These are phyloP conservation scores for Ceratobasidium sp. DNA, from an alignment of 1,284 basidiomycete species.

Conservation along the genomic window DNA sequence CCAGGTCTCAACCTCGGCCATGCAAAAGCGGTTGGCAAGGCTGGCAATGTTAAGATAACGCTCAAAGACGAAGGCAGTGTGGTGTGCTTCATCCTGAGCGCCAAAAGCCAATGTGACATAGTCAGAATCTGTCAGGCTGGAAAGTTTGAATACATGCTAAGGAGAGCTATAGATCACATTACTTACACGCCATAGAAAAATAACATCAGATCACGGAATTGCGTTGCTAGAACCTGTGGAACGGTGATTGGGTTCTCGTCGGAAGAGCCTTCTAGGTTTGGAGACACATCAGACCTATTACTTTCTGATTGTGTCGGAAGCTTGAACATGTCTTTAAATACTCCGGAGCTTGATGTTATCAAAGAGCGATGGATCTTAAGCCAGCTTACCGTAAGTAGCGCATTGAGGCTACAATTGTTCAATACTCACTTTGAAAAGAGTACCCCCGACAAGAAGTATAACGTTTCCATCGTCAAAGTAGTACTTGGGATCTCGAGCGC, in stretches of 20 bases:
- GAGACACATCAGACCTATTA: not conserved
- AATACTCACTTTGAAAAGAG: slow-evolving; percentile 32
- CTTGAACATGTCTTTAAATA: slow-evolving; percentile 7
- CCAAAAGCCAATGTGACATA: not conserved
- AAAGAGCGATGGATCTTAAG: slow-evolving; percentile 6
- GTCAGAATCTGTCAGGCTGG: not conserved
- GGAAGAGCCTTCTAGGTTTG: not conserved
- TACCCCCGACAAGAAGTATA: not conserved
- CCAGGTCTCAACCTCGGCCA: not conserved
- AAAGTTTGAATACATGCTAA: not conserved
- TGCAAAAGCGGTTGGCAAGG: slow-evolving; percentile 2
- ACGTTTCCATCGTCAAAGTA: slow-evolving; percentile 14
- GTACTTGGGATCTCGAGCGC: slow-evolving; percentile 18
- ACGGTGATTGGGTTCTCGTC: slow-evolving; percentile 10
- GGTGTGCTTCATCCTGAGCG: not conserved
- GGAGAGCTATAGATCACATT: not conserved
- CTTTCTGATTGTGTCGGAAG: not conserved
- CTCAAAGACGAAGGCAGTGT: not conserved
- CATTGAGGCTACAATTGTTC: too few species aligned
- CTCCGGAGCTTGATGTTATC: not conserved
- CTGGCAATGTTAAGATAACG: slow-evolving; percentile 24
- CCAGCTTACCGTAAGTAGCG: too few species aligned
- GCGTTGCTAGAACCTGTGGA: not conserved
- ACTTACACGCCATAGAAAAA: slow-evolving; percentile 1
- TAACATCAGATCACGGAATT: slow-evolving; percentile 6